These are phyloP conservation scores for Trichophyton simii DNA, from an alignment of 2,329 filamentous ascomycete genomes.

Conservation along the genomic window DNA sequence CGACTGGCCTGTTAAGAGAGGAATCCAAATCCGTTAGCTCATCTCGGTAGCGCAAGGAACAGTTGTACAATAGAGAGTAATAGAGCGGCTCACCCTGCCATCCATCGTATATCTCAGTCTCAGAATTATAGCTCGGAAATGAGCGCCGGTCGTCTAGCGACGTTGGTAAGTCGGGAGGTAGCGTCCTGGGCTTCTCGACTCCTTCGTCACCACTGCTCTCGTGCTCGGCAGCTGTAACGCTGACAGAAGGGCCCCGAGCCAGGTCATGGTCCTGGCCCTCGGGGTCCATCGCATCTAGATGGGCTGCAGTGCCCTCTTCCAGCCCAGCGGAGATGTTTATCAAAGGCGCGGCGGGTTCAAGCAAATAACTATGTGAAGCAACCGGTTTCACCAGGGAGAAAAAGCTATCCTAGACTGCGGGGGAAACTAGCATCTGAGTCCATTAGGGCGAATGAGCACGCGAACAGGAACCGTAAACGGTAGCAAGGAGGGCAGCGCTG, in stretches of 20 bases:
- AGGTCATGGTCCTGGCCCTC: slow-evolving; percentile 22
- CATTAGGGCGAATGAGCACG: slow-evolving; percentile 3
- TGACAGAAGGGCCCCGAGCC: slow-evolving; percentile 10
- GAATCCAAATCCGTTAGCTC: background rate
- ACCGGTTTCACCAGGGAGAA: background rate
- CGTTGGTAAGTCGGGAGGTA: slow-evolving; percentile 77
- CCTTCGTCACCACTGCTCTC: slow-evolving; percentile 7
- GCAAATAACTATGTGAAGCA: background rate
- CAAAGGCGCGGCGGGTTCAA: background rate
- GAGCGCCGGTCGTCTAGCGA: slow-evolving; percentile 78
- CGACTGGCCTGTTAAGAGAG: slow-evolving; percentile 58
- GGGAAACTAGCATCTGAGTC: slow-evolving; percentile 1
- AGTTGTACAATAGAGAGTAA: background rate
- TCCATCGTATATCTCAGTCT: slow-evolving; percentile 97
- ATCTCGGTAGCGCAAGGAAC: background rate
- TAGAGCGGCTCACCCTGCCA: slow-evolving; percentile 66
- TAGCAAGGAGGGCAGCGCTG: background rate
- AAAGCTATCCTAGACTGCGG: slow-evolving; percentile 6
- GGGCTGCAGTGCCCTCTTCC: background rate
- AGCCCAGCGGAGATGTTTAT: background rate
- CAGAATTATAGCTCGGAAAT: slow-evolving; percentile 55
- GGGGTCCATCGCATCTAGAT: slow-evolving; percentile 22
- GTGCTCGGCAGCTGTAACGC: background rate
- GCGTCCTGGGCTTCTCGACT: slow-evolving; percentile 26
- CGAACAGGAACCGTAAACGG: background rate